A percentile compares a stretch with the other conserved stretches of the same genome.
phyloP scores from a whole-genome alignment of 1,139 yeast genomes.

The Taphrina wiesneri region DNA sequence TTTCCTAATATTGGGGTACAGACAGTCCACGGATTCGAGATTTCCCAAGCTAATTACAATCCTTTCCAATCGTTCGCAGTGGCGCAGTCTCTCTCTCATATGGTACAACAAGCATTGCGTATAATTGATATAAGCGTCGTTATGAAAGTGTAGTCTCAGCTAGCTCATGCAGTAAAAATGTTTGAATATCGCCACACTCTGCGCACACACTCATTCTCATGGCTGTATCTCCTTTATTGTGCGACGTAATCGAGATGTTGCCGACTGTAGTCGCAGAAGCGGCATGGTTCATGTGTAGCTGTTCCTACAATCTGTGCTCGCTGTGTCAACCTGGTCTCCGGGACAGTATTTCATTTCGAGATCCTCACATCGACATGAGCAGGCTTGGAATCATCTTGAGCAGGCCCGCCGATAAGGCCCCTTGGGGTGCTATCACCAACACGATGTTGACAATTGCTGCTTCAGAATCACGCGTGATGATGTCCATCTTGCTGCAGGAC shows the following conservation, averaged over 20 bases:
- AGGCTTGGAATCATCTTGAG: too few species aligned
- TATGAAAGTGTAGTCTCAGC: not conserved
- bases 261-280: too few species aligned
- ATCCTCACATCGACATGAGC: too few species aligned
- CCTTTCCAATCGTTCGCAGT: not conserved
- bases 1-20: too few species aligned
- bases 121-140: not conserved
- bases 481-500: not conserved
- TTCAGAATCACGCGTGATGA: not conserved
- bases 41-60: not conserved
- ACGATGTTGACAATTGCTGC: not conserved
- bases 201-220: not conserved
- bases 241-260: too few species aligned
- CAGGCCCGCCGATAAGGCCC: too few species aligned
- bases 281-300: too few species aligned
- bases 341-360: too few species aligned
- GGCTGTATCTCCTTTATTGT: not conserved
- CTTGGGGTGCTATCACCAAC: too few species aligned
- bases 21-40: too few species aligned
- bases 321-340: too few species aligned
- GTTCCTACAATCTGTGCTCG: too few species aligned
- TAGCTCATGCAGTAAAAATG: not conserved
- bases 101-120: not conserved
- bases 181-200: not conserved
- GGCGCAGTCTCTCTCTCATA: not conserved